Conservation (phyloP, 768 basidiomycete genomes). For the Fibroporia radiculosa region DNA sequence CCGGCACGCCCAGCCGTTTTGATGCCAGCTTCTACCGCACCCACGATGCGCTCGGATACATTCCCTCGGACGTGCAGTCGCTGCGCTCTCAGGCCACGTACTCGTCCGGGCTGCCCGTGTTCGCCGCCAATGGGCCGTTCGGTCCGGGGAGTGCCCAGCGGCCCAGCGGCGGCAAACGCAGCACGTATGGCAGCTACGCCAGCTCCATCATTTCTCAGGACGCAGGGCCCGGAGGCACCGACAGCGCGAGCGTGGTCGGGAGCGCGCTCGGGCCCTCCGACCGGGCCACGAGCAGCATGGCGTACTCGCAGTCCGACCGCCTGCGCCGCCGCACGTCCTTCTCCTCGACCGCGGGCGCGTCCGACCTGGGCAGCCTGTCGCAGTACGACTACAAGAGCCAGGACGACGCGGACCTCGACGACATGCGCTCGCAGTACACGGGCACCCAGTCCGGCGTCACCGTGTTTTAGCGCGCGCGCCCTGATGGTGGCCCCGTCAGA, state of each 20-base stretch:
- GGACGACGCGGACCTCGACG: constrained; percentile 77
- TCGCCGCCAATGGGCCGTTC: constrained; percentile 61
- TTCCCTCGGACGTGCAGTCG: constrained; percentile 93
- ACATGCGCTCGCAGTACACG: constrained; percentile 84
- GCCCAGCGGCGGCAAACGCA: constrained; percentile 61
- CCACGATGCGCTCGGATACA: constrained; percentile 89
- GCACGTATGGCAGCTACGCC: constrained; percentile 73
- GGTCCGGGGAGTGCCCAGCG: constrained; percentile 61
- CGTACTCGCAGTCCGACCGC: constrained; percentile 88
- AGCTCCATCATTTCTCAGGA: constrained; percentile 94
- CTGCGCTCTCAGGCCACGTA: constrained; percentile 95
- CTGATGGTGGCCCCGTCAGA: constrained; percentile 1
- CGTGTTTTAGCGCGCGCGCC: constrained; percentile 49
- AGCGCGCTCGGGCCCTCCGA: constrained; percentile 39
- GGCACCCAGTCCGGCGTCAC: constrained; percentile 83
- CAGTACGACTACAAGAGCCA: constrained; percentile 85
- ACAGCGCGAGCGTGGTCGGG: constrained; percentile 56
- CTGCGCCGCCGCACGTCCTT: constrained; percentile 73
- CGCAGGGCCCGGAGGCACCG: constrained; percentile 54
- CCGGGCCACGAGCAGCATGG: constrained; percentile 42
- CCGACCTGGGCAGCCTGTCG: constrained; percentile 73
- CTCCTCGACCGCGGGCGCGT: constrained; percentile 64
- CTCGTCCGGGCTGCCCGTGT: constrained; percentile 86
- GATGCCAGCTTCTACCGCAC: constrained; percentile 94
- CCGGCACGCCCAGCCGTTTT: constrained; percentile 90